Evolutionary conservation across 352 stramenopile species (phyloP).

Genomic region (Halophytophthora batemanensis): DNA sequence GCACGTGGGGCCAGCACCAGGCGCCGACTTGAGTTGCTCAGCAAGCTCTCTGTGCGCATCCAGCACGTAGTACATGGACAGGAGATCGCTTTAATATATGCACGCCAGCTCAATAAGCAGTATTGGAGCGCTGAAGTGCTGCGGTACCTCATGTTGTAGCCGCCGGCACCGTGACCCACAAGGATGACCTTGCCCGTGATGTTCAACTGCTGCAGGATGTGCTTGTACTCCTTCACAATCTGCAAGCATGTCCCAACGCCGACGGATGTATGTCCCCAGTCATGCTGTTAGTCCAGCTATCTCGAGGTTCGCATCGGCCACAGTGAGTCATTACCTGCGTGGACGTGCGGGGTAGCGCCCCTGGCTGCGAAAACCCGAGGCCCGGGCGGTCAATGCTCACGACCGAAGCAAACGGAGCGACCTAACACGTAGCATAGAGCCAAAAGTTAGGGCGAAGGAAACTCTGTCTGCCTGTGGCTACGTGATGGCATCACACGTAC

Average conservation of each 20-base stretch:
- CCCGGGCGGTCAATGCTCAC: slow-evolving; percentile 69
- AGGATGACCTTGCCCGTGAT: slow-evolving; percentile 60
- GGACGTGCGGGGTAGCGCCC: slow-evolving; percentile 44
- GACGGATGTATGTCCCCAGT: too few species aligned
- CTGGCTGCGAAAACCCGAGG: slow-evolving; percentile 63
- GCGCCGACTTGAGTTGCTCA: slow-evolving; percentile 31
- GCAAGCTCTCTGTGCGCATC: slow-evolving; percentile 32
- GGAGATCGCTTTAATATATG: neutral
- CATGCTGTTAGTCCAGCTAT: too few species aligned
- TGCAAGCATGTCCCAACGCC: slow-evolving; percentile 7
- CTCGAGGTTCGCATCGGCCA: neutral
- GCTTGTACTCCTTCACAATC: slow-evolving; percentile 62
- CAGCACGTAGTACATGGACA: neutral
- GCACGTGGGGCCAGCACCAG: slow-evolving; percentile 25
- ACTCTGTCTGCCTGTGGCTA: too few species aligned
- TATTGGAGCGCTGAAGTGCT: too few species aligned
- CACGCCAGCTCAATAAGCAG: neutral
- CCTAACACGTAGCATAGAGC: too few species aligned
- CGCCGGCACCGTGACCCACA: slow-evolving; percentile 66
- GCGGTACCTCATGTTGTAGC: slow-evolving; percentile 86
- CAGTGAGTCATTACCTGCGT: slow-evolving; percentile 21
- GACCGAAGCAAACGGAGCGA: slow-evolving; percentile 52
- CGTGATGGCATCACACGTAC: too few species aligned
- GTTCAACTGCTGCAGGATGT: slow-evolving; percentile 56
- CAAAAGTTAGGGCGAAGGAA: too few species aligned